A percentile compares a stretch with the other conserved stretches of the same genome.
phyloP scores from a whole-genome alignment of 169 alveolate species.

The Cryptosporidium sp. region DNA sequence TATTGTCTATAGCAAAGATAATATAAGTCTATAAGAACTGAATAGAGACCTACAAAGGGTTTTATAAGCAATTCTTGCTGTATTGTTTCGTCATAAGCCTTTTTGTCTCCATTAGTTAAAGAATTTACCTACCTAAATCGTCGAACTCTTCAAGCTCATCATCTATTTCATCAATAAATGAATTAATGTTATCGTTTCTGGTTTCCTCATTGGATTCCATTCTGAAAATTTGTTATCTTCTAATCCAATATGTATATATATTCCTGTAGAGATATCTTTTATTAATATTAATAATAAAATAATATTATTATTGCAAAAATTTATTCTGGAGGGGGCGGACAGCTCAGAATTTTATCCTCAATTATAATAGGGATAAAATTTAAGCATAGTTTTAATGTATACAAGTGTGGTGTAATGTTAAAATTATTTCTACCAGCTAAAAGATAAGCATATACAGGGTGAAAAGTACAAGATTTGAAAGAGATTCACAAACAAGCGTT shows the following conservation, averaged over 20 bases:
- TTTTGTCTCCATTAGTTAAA: neutral
- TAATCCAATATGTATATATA: neutral
- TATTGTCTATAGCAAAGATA: neutral
- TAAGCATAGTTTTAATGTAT: neutral
- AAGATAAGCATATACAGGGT: neutral
- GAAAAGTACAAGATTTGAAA: too few relatives aligned
- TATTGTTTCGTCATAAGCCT: neutral
- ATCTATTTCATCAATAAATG: slow-evolving; percentile 60
- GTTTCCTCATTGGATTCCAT: slow-evolving; percentile 45
- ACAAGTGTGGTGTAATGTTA: neutral
- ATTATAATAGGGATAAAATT: neutral
- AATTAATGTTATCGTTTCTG: slow-evolving; percentile 5
- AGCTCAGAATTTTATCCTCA: neutral
- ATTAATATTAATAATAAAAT: neutral
- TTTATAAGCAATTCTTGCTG: neutral
- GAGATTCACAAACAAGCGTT: neutral
- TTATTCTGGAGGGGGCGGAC: neutral
- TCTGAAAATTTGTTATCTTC: neutral
- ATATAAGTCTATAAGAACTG: neutral
- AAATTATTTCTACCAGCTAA: neutral
- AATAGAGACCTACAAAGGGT: neutral
- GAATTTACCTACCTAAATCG: slow-evolving; percentile 40
- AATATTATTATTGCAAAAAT: neutral
- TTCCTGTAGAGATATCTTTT: neutral
- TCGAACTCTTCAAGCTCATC: slow-evolving; percentile 73